phyloP scores from a whole-genome alignment of 345 rosid species.

The Rhizophora mangle region DNA sequence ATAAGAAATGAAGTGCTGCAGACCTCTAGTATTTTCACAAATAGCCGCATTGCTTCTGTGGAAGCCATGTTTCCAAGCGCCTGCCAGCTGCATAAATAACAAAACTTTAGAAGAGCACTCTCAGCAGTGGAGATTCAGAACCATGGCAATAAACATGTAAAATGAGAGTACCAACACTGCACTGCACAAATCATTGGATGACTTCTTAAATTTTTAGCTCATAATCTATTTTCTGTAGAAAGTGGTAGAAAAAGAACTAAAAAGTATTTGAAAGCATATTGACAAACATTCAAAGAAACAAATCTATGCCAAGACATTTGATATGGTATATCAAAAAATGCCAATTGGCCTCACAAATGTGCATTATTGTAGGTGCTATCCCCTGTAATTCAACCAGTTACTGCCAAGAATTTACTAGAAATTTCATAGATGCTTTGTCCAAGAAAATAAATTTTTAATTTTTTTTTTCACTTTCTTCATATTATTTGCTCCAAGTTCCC shows the following conservation, averaged over 20 bases:
- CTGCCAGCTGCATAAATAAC: conserved; percentile 70
- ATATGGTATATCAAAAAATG: too few relatives aligned
- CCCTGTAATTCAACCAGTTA: not conserved
- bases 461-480: not conserved
- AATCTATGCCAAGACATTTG: too few relatives aligned
- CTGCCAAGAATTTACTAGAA: not conserved
- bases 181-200: not conserved
- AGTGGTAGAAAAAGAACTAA: too few relatives aligned
- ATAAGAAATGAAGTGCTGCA: conserved; percentile 17
- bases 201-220: not conserved
- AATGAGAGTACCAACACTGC: not conserved
- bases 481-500: conserved; percentile 2
- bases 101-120: not conserved
- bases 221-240: not conserved
- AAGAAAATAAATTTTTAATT: not conserved
- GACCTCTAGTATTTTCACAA: conserved; percentile 98
- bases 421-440: not conserved
- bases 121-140: not conserved
- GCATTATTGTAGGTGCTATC: not conserved
- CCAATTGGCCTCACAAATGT: not conserved
- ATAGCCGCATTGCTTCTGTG: conserved; percentile 98
- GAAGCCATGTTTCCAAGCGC: conserved; percentile 90
- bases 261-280: too few relatives aligned
- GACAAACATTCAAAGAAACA: not conserved
- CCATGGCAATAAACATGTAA: not conserved